Evolutionary conservation across 352 stramenopile genomes (phyloP), one percentile per base, ranked within the genome.

Genomic region (Globisporangium camurandrum): DNA sequence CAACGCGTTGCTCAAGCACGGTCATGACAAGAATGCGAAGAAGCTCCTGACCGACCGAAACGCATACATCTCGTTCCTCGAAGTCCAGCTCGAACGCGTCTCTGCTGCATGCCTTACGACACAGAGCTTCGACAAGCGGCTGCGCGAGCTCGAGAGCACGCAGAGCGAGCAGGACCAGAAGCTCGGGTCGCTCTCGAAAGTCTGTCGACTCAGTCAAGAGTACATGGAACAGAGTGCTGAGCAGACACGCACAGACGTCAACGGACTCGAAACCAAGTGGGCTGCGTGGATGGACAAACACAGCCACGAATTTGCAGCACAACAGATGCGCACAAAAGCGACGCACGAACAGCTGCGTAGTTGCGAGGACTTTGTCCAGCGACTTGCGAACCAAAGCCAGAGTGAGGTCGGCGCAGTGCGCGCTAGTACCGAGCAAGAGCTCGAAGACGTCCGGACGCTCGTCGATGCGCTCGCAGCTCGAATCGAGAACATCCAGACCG

Each of bases 1-100:
- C 46, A 88, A 67, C 24, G 79, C 79, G 31, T 57, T 86, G 58
- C 67, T 80, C 40, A 87, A 88, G 51, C 75, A 87, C 53, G 69
- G 59, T 24, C 57, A 58, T 31, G 46, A 63, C 11, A 60, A 63
- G 46, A 75, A 74, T 48, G 56, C 78, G 4, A 84, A 88, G 61
- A 74, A 87, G 45, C 62, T 95, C 31, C 61, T 95, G 34, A 95
- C 82, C 2, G 84, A 95, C 61, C 77, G 84, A 30, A 77, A 66
- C 40, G 84, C 84, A 36, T 95, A 95, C 68, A 85, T 93, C 27
- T 91, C 78, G 7, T 95, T 91, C 62, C 73, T 95, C 2, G 84
- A 95, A 54, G 78, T 89, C 54, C 84, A 95, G 60, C 62, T 95
- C 34, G 84, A 95, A 58, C 79, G 81, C 27, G 81, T 95, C 8